Evolutionary conservation across 108 stramenopile genomes (phyloP).

Genomic region (Cyclotella kingstonii): DNA sequence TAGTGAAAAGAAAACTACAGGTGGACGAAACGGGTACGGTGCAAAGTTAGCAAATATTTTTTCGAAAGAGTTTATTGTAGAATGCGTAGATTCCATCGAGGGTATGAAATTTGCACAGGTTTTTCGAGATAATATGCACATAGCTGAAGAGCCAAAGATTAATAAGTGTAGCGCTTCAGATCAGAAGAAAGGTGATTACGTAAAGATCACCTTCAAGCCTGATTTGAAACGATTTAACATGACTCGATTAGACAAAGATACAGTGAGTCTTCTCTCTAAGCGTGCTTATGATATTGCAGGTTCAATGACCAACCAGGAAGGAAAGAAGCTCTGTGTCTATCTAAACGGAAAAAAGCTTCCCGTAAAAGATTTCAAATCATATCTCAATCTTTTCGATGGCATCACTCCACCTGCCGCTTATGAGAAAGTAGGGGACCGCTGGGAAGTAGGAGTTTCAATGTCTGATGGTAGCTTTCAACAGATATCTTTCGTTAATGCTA

Average conservation of each 20-base stretch:
- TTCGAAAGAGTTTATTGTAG: constrained; percentile 78
- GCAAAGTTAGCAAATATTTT: constrained; percentile 99
- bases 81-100: constrained; percentile 82
- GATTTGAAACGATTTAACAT: constrained; percentile 94
- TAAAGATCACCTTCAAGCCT: constrained; percentile 96
- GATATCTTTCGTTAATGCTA: constrained; percentile 97
- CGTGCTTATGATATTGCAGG: constrained; percentile 99
- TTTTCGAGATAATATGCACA: constrained; percentile 92
- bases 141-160: constrained; percentile 62
- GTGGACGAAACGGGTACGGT: constrained; percentile 99
- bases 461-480: constrained; percentile 91
- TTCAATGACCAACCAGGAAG: constrained; percentile 77
- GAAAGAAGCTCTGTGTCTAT: constrained; percentile 85
- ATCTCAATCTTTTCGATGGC: constrained; percentile 89
- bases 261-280: constrained; percentile 85
- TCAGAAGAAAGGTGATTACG: constrained; percentile 89
- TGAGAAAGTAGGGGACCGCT: constrained; percentile 85
- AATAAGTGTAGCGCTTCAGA: constrained; percentile 63
- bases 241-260: constrained; percentile 88
- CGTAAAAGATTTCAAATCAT: constrained; percentile 92
- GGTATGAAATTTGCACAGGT: constrained; percentile 84
- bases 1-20: constrained; percentile 95
- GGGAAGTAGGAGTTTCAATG: constrained; percentile 95
- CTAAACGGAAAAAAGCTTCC: constrained; percentile 91
- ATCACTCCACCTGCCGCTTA: constrained; percentile 77